Evolutionary conservation across 2,329 filamentous ascomycete genomes (phyloP).

Genomic region (Neonectria neomacrospora): DNA sequence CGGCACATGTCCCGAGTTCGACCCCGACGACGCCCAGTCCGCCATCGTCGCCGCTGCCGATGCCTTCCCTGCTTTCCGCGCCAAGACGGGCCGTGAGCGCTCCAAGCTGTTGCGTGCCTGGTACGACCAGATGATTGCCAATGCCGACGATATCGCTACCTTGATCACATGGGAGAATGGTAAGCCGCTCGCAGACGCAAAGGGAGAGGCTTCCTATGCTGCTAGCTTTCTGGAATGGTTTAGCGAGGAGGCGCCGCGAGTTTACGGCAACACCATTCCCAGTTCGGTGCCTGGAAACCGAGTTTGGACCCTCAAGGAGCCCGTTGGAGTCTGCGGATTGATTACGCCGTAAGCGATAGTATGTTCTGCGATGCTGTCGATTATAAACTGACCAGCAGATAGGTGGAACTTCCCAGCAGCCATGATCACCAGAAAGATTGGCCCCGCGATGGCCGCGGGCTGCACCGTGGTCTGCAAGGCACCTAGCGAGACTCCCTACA

Average conservation of each 20-base stretch:
- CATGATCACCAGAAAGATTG: slow-evolving; percentile 78
- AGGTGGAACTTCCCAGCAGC: slow-evolving; percentile 87
- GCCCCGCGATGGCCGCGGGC: slow-evolving; percentile 86
- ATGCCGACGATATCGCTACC: slow-evolving; percentile 81
- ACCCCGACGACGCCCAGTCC: slow-evolving; percentile 77
- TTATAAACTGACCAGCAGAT: slow-evolving; percentile 4
- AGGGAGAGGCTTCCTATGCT: slow-evolving; percentile 77
- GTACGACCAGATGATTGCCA: slow-evolving; percentile 83
- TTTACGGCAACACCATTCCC: slow-evolving; percentile 80
- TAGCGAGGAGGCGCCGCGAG: slow-evolving; percentile 78
- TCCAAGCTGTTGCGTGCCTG: slow-evolving; percentile 80
- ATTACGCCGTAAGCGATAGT: slow-evolving; percentile 72
- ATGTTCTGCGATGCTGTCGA: background rate
- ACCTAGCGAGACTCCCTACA: slow-evolving; percentile 92
- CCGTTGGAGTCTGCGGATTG: slow-evolving; percentile 83
- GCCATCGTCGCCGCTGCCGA: slow-evolving; percentile 86
- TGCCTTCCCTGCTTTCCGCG: slow-evolving; percentile 78
- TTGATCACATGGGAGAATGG: slow-evolving; percentile 93
- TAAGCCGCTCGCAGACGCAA: slow-evolving; percentile 81
- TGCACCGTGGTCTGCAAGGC: slow-evolving; percentile 95
- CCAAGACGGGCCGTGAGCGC: slow-evolving; percentile 78
- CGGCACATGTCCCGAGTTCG: slow-evolving; percentile 87
- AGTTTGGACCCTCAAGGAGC: slow-evolving; percentile 82
- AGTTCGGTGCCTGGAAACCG: slow-evolving; percentile 77
- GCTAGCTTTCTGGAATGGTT: slow-evolving; percentile 86